These are phyloP conservation scores for Capsella rubella DNA, from an alignment of 441 rosid genomes.

Conservation along the genomic window DNA sequence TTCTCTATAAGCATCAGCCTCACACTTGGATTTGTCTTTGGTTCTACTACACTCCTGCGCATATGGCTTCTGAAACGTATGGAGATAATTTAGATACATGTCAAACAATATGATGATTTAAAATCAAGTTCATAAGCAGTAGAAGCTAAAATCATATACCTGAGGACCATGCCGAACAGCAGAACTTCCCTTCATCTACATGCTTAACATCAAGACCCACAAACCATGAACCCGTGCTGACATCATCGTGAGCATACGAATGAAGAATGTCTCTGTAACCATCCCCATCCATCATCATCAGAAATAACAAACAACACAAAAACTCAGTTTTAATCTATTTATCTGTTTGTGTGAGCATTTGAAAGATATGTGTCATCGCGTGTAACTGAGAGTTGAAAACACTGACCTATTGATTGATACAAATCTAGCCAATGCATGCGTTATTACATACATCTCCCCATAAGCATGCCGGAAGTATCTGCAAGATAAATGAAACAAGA, in stretches of 20 bases:
- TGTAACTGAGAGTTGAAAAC: slow-evolving; percentile 20
- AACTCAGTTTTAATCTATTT: slow-evolving; percentile 10
- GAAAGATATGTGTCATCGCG: neutral
- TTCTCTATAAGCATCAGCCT: slow-evolving; percentile 15
- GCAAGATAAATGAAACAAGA: slow-evolving; percentile 38
- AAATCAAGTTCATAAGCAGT: neutral
- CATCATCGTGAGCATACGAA: slow-evolving; percentile 89
- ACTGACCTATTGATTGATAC: slow-evolving; percentile 83
- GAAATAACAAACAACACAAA: slow-evolving; percentile 19
- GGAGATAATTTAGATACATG: slow-evolving; percentile 1
- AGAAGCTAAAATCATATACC: slow-evolving; percentile 50
- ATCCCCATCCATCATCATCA: slow-evolving; percentile 31
- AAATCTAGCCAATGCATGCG: slow-evolving; percentile 80
- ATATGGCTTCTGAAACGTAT: slow-evolving; percentile 77
- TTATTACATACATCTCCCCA: slow-evolving; percentile 85
- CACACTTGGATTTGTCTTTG: slow-evolving; percentile 38
- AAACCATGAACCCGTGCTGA: slow-evolving; percentile 94
- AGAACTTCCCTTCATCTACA: slow-evolving; percentile 83
- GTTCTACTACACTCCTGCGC: slow-evolving; percentile 66
- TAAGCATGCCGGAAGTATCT: slow-evolving; percentile 98
- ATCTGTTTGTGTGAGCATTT: neutral
- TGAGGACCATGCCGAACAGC: slow-evolving; percentile 97
- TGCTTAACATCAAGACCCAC: slow-evolving; percentile 85
- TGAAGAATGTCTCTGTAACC: slow-evolving; percentile 72
- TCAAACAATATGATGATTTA: neutral